phyloP scores from a whole-genome alignment of 768 basidiomycete genomes.

The Tylopilus subfusipes region DNA sequence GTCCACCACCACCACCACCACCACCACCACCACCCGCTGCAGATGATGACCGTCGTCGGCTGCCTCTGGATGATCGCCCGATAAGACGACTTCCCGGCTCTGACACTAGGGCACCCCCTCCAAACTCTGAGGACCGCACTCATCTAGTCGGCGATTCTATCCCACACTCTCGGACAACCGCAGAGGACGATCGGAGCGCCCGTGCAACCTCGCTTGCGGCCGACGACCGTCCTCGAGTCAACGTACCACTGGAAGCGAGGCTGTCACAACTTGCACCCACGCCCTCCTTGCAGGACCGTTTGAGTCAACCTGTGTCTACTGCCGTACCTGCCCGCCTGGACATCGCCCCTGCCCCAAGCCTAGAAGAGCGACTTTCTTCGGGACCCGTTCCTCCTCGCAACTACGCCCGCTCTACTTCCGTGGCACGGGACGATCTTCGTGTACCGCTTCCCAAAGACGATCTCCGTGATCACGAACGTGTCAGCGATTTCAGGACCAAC shows the following conservation, averaged over 20 bases:
- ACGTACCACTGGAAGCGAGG: slow-evolving; percentile 38
- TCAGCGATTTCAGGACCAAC: slow-evolving; percentile 22
- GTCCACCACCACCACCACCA: slow-evolving; percentile 1
- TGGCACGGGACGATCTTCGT: slow-evolving; percentile 35
- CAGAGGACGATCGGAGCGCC: slow-evolving; percentile 30
- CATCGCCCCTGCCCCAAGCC: slow-evolving; percentile 29
- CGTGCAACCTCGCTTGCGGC: slow-evolving; percentile 15
- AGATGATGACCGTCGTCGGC: slow-evolving; percentile 25
- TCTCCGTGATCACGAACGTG: slow-evolving; percentile 27
- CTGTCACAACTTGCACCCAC: slow-evolving; percentile 32
- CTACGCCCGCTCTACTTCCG: slow-evolving; percentile 24
- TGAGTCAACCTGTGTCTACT: slow-evolving; percentile 30
- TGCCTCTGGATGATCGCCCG: slow-evolving; percentile 32
- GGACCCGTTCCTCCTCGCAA: slow-evolving; percentile 26
- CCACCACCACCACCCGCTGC: not conserved
- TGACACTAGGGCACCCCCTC: slow-evolving; percentile 11
- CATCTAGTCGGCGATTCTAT: slow-evolving; percentile 18
- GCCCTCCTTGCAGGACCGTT: slow-evolving; percentile 38
- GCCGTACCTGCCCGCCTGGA: slow-evolving; percentile 20
- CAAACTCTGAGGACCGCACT: slow-evolving; percentile 22
- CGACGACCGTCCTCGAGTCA: slow-evolving; percentile 28
- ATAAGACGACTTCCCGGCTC: slow-evolving; percentile 27
- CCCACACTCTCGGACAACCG: slow-evolving; percentile 11
- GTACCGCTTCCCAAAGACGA: slow-evolving; percentile 29
- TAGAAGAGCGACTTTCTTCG: slow-evolving; percentile 42